Evolutionary conservation across 805 yeast genomes (phyloP), one percentile per base, ranked within the genome.

Genomic region (Saccharomycopsis sp.): DNA sequence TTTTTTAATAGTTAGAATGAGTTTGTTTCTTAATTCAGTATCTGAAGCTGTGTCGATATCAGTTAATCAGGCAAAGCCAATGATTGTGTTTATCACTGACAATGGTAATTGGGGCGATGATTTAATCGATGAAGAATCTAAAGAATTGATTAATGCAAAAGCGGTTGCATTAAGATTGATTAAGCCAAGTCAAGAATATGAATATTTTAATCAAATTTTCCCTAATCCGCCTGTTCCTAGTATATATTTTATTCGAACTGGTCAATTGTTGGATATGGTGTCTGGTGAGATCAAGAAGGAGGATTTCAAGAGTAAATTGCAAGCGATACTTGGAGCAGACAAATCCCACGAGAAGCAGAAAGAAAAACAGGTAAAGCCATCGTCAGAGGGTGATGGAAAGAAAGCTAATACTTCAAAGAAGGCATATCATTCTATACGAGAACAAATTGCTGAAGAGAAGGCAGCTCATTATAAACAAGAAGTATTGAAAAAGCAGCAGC

Each of bases 201-300:
- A 49, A 1, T 63, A 64, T 51, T 79, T 82, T 54, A 63, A 68
- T 28, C 79, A 77, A 50, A 62, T 81, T n/a, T 79, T 78, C 51
- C 77, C 77, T 2, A 61, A 66, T 14, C 63, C 70, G 5, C 55
- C 54, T 0, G 66, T 70, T 2, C 89, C 89, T 1, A 70, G 84
- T 50, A 62, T 81, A 20, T 71, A 75, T 54, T 61, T 81, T 11
- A 66, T 84, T n/a, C 61, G 59, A 27, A 61, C 65, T 8, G 77
- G 81, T 4, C 57, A 62, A 32, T 64, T 78, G 4, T 50, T 73
- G 27, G 77, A 70, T 38, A 53, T 66, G 2, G 60, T 77, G 8
- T 59, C 61, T 6, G 68, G 61, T 4, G 66, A 60, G 2, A 52
- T 62, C 2, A 36, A 57, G 7, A 48, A 44, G 16, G 59, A 51